Base-by-base conservation (phyloP, 2,329 filamentous ascomycete genomes). In the Penicillium carneum region DNA sequence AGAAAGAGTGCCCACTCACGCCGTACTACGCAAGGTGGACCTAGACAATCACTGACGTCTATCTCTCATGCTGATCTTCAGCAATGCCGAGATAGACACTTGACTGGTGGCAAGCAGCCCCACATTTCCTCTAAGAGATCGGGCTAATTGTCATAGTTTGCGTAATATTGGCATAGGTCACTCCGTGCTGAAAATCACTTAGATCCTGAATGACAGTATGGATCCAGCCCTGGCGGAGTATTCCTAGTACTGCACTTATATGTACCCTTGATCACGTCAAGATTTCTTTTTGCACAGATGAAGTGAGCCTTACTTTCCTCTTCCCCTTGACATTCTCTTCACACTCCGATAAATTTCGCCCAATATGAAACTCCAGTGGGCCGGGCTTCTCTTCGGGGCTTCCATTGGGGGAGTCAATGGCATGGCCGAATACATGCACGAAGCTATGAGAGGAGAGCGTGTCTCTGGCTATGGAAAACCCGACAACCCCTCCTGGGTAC, bases 301-400 rank as follows among this genome's bases (percentile, higher is more conserved):
- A 42, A 42, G n/a, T 42, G 54, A 51, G 29, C 16, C 26, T 31
- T 12, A 18, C 11, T 16, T 50, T n/a, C 10, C 9, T 6, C 1
- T 18, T 6, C 1, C 16, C 11, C 18, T 47, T 57, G n/a, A 33
- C 18, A 14, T 18, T n/a, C 12, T 16, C 12, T 46, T 46, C 11
- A 5, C 14, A 1, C 14, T 41, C 18, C 12, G n/a, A 34, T 26
- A n/a, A 56, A 36, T 2, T 31, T 58, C 6, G 6, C 41, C 18
- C 36, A 43, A 20, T 10, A 61, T 63, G 61, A 63, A 46, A 33
- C 9, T 61, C 18, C 57, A 54, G 31, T 61, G 57, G 61, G 61
- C 23, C 10, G 20, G 43, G 6, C n/a, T 63, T n/a, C 42, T 63
- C 41, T 9, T 62, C 2, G 61, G 48, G 8, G 29, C 52, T 12